These are phyloP conservation scores for Pleurotus eryngii DNA, from an alignment of 768 basidiomycete genomes.

Conservation along the genomic window DNA sequence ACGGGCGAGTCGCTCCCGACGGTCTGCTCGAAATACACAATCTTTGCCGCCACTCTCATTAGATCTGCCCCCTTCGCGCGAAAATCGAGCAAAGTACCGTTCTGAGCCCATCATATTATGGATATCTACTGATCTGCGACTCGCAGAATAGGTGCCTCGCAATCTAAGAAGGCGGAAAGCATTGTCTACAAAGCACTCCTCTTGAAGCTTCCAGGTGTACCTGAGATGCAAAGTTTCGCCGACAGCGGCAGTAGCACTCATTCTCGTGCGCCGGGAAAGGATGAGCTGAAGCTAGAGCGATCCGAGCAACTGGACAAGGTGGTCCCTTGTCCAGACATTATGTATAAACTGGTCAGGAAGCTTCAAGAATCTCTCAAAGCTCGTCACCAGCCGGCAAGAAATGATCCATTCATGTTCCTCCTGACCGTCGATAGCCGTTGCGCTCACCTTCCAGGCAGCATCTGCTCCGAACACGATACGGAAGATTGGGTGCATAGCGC, in stretches of 20 bases:
- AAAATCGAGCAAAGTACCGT: no score
- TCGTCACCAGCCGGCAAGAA: background rate
- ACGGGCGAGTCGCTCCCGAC: no score
- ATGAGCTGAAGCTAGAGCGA: background rate
- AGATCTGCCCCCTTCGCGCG: no score
- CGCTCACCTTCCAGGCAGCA: background rate
- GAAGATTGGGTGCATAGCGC: background rate
- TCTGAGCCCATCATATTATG: no score
- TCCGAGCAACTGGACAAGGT: background rate
- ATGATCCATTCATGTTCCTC: background rate
- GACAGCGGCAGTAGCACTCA: background rate
- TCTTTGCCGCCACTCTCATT: no score
- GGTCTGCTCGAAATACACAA: no score
- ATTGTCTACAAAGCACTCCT: background rate
- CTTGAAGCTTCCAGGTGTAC: background rate
- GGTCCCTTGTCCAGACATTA: background rate
- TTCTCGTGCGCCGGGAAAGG: background rate
- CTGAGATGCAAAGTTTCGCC: background rate
- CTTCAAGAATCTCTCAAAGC: background rate
- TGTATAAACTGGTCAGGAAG: background rate
- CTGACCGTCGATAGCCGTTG: background rate
- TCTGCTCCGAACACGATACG: background rate
- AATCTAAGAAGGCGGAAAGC: no score
- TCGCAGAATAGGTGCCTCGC: no score
- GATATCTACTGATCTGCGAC: no score